Conservation (phyloP, 2,329 filamentous ascomycete species). For the Fusarium nanum region DNA sequence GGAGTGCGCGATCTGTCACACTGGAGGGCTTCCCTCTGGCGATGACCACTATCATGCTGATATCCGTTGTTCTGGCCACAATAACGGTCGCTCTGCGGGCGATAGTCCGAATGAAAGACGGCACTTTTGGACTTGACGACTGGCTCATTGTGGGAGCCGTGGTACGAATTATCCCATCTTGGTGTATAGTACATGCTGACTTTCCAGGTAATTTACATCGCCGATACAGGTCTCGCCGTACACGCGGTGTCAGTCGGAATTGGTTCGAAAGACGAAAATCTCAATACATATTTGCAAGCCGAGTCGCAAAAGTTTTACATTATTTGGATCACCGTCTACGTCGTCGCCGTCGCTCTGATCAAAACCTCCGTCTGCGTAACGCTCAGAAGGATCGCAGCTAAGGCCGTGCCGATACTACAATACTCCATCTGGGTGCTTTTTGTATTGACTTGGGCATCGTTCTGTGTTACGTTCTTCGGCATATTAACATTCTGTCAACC, state of each 20-base stretch:
- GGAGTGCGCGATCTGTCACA: not conserved
- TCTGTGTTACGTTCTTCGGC: slow-evolving; percentile 6
- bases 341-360: slow-evolving; percentile 9
- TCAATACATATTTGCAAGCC: not conserved
- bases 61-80: not conserved
- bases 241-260: not conserved
- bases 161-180: not conserved
- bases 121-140: not conserved
- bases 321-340: slow-evolving; percentile 9
- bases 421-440: slow-evolving; percentile 9
- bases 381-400: slow-evolving; percentile 2
- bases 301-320: slow-evolving; percentile 15
- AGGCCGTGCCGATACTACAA: not conserved
- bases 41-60: not conserved
- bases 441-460: slow-evolving; percentile 1
- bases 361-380: slow-evolving; percentile 10
- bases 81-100: not conserved
- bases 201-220: not conserved
- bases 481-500: slow-evolving; percentile 10
- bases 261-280: not conserved
- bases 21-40: not conserved
- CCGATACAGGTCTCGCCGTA: not conserved
- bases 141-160: not conserved
- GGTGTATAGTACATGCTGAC: too few species aligned
- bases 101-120: not conserved